Base-by-base conservation (phyloP, 345 rosid species). In the Linum tenue region DNA sequence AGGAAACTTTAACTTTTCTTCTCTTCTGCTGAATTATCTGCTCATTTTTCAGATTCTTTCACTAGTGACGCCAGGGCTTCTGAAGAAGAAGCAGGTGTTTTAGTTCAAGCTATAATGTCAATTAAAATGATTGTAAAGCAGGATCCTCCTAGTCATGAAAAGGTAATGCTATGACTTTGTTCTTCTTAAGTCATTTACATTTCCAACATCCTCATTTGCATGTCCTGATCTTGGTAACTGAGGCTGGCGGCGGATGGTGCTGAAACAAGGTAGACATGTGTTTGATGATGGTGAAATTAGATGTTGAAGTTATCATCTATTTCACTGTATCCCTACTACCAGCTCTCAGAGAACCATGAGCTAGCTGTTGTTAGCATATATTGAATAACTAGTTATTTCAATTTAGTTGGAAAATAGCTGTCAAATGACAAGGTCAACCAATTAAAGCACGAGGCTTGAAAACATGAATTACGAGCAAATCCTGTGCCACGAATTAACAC, bases 121-220 rank as follows among this genome's bases (percentile, higher is more conserved):
- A 81, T 90, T 67, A 88, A 80, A 76, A 82, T 88, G 69, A 90
- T 90, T 70, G 70, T 90, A 68, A 86, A 80, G 79, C 85, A 77
- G 68, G 86, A 88, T 77, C 95, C 99, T 62, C 72, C 72, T 42
- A 64, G 68, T 76, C 84, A 92, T 77, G 97, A 90, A 79, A 90
- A 88, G 85, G 99, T 94, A 74, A 60, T 69, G n/a, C 64, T 60
- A 63, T 41, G 5, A 37, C 17, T 61, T n/a, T 66, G 17, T 50
- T 60, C 58, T 59, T 7, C 11, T 17, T 7, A 65, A 40, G 8
- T 48, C 43, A 37, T 60, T 55, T 40, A 5, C 66, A 37, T 70
- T 63, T 68, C 16, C 38, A 36, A 37, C 64, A 22, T 37, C 15
- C 60, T 68, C 66, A 69, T 64, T 58, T 60, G 51, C 57, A 64